Base-by-base conservation (phyloP, 768 basidiomycete genomes). In the Pulveroboletus sp. region DNA sequence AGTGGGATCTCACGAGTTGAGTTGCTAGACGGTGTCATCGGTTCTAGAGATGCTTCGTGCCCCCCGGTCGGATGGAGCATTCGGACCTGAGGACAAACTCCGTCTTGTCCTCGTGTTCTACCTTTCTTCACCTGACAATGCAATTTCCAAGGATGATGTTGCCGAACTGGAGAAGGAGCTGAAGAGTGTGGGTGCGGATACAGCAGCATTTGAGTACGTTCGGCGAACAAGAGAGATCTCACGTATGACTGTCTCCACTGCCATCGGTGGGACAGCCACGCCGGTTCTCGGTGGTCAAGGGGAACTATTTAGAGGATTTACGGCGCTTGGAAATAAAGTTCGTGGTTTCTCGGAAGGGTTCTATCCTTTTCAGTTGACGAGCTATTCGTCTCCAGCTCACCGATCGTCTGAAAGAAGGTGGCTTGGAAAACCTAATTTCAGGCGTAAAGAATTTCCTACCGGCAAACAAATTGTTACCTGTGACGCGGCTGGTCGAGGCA, bases 371-470 rank as follows among this genome's bases (percentile, higher is more conserved):
- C 10, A 21, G 17, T 27, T 51, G 37, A 48, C 43, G 47, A 6
- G 7, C 5, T 15, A 15, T n/a, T 43, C 13, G 27, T 32, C 51
- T 50, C 27, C 59, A 96, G 93, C 80, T 98, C 40, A 94, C 93
- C 1, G 92, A 93, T 63, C 81, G 91, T 41, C 73, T 98, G 47
- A 90, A 94, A 69, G 95, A 96, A 63, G 90, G 93, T 32, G 93
- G 93, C n/a, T 77, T 98, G 30, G 94, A 98, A 66, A 95, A 95
- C 66, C 76, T 99, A 14, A 90, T 99, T 55, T 94, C 93, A 0
- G 95, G 94, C 35, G 96, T 99, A 60, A 96, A 95, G 68, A 97
- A 96, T 71, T 93, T 99, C 76, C 71, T 99, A 15, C 96, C 96
- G 1, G 86, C 91, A 3, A 91, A 93, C 65, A 95, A 99, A 69